A percentile compares a stretch with the other conserved stretches of the same genome.
These are phyloP conservation scores for Diutina ranongensis DNA, from an alignment of 1,139 yeast species.

Conservation along the genomic window DNA sequence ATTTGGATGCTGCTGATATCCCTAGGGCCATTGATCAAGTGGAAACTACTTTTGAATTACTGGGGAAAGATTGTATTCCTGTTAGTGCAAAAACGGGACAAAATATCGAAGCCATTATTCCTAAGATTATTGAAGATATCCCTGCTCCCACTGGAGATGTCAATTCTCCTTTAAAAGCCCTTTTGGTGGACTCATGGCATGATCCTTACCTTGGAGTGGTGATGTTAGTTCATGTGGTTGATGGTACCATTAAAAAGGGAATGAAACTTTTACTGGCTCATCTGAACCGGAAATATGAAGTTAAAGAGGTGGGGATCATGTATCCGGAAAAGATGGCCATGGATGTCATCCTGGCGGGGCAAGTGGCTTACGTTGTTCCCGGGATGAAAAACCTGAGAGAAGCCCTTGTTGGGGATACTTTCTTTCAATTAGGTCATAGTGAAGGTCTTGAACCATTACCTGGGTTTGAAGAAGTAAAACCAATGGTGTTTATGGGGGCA, in stretches of 20 bases:
- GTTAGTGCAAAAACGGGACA: conserved; percentile 90
- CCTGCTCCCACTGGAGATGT: conserved; percentile 57
- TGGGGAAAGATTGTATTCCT: conserved; percentile 62
- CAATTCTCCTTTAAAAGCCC: conserved; percentile 53
- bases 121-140: conserved; percentile 65
- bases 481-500: conserved; percentile 98
- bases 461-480: conserved; percentile 93
- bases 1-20: conserved; percentile 80
- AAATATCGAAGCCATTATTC: conserved; percentile 65
- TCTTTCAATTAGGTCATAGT: conserved; percentile 54
- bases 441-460: conserved; percentile 66
- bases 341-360: conserved; percentile 66
- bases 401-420: conserved; percentile 88
- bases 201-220: conserved; percentile 93
- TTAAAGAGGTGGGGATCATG: conserved; percentile 91
- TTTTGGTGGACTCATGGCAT: conserved; percentile 94
- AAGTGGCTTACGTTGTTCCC: conserved; percentile 86
- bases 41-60: conserved; percentile 71
- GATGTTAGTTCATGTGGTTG: conserved; percentile 71
- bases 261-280: conserved; percentile 70
- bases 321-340: conserved; percentile 73
- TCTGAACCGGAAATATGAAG: conserved; percentile 65
- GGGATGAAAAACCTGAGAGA: conserved; percentile 87
- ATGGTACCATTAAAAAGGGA: conserved; percentile 68
- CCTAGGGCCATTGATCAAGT: conserved; percentile 75